A percentile compares a stretch with the other conserved stretches of the same genome.
Evolutionary conservation across 129 eudicot genomes (phyloP).

Genomic region (Solidago caesia): DNA sequence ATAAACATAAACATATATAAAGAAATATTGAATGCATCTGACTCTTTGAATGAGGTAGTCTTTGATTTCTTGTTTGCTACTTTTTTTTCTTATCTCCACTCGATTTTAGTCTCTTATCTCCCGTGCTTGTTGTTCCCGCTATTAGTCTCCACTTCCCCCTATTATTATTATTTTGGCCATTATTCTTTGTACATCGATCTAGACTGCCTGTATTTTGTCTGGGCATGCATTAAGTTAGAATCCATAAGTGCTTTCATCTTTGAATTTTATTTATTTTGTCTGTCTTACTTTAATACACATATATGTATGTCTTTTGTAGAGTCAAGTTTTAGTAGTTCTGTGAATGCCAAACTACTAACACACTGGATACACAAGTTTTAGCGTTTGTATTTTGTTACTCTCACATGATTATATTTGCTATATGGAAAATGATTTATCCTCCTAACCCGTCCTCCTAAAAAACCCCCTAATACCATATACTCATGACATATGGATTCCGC

Average conservation of each 20-base stretch:
- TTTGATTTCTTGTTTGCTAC: too few relatives aligned
- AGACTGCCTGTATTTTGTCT: neutral
- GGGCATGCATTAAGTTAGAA: slow-evolving; percentile 6
- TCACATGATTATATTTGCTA: neutral
- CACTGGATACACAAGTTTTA: neutral
- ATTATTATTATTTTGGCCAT: neutral
- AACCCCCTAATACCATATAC: too few relatives aligned
- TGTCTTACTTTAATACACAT: neutral
- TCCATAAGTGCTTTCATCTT: slow-evolving; percentile 6
- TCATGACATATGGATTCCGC: too few relatives aligned
- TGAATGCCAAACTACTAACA: neutral
- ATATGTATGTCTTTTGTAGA: neutral
- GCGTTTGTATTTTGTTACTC: neutral
- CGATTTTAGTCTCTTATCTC: neutral
- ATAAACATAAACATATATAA: too few relatives aligned
- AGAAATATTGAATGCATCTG: too few relatives aligned
- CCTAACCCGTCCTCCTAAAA: too few relatives aligned
- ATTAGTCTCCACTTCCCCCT: neutral
- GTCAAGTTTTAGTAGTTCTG: neutral
- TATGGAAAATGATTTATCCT: too few relatives aligned
- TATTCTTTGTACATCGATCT: neutral
- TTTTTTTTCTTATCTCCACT: neutral
- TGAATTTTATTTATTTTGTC: neutral
- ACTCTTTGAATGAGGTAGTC: neutral
- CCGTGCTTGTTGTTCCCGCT: neutral